phyloP scores from a whole-genome alignment of 805 yeast species.

The Starmera quercuum region DNA sequence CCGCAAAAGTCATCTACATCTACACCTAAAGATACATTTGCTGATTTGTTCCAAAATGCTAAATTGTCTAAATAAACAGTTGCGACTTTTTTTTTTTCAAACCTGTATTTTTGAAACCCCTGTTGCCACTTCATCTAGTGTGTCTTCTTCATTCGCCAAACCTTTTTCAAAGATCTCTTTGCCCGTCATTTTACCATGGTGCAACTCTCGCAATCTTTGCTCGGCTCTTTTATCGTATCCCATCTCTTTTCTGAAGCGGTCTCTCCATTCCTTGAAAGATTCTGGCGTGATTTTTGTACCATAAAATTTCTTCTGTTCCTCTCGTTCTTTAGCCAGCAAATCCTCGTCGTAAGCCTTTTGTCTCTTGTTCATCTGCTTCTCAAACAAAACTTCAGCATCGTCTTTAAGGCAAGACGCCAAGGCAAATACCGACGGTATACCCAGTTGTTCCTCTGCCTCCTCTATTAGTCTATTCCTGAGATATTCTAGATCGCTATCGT shows the following conservation, averaged over 20 bases:
- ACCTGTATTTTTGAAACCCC: constrained; percentile 13
- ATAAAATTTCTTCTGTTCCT: constrained; percentile 81
- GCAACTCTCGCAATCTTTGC: constrained; percentile 46
- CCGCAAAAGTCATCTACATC: too few species aligned
- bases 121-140: constrained; percentile 31
- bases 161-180: constrained; percentile 87
- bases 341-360: constrained; percentile 55
- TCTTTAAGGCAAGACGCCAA: constrained; percentile 74
- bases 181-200: constrained; percentile 77
- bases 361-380: constrained; percentile 40
- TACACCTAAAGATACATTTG: too few species aligned
- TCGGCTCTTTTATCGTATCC: constrained; percentile 54
- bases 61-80: too few species aligned
- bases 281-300: constrained; percentile 88
- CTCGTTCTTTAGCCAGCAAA: constrained; percentile 57
- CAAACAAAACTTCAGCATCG: constrained; percentile 63
- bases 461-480: constrained; percentile 35
- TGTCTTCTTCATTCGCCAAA: constrained; percentile 65
- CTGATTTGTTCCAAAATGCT: too few species aligned
- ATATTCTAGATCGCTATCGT: constrained; percentile 34
- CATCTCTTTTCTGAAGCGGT: constrained; percentile 61
- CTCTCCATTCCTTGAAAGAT: constrained; percentile 68
- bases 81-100: too few species aligned
- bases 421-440: constrained; percentile 89
- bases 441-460: constrained; percentile 72